These are phyloP conservation scores for Picea sitchensis DNA, from an alignment of 75 land plant species.

Conservation along the genomic window DNA sequence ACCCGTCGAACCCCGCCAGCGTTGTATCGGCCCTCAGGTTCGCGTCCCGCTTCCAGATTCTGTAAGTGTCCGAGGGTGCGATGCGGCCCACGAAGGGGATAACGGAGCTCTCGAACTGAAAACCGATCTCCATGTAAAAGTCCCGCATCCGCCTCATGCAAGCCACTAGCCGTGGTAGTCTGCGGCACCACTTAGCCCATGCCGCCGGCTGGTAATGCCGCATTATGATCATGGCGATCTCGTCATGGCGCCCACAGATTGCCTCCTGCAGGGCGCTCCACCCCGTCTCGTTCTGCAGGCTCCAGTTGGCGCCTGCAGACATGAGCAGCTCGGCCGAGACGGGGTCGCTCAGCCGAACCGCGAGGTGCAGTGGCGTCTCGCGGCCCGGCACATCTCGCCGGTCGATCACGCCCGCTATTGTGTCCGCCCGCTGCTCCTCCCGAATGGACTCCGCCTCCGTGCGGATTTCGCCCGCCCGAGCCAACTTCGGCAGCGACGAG, in stretches of 20 bases:
- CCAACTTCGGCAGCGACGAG: conserved; percentile 31
- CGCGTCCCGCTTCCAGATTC: conserved; percentile 60
- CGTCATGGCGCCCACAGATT: conserved; percentile 43
- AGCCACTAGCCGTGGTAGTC: conserved; percentile 33
- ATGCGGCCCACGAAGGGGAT: conserved; percentile 58
- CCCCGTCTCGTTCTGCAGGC: conserved; percentile 54
- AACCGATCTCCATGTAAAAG: conserved; percentile 63
- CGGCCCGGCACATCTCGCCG: conserved; percentile 48
- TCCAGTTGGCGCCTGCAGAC: conserved; percentile 65
- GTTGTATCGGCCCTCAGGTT: conserved; percentile 63
- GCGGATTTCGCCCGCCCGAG: conserved; percentile 33
- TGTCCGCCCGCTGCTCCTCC: conserved; percentile 47
- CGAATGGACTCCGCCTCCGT: conserved; percentile 40
- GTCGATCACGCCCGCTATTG: conserved; percentile 47
- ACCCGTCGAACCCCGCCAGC: conserved; percentile 48
- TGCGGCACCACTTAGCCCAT: conserved; percentile 55
- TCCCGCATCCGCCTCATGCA: conserved; percentile 48
- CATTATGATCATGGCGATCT: conserved; percentile 39
- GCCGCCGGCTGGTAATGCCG: conserved; percentile 61
- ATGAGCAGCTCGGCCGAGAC: conserved; percentile 45
- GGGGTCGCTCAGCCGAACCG: conserved; percentile 43
- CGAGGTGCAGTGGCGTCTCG: conserved; percentile 56
- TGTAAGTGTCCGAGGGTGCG: conserved; percentile 65
- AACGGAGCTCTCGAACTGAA: conserved; percentile 68
- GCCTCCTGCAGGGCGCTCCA: conserved; percentile 69